Evolutionary conservation across 2,329 filamentous ascomycete species (phyloP), one percentile per base, ranked within the genome.

Genomic region (Aspergillus sergii): DNA sequence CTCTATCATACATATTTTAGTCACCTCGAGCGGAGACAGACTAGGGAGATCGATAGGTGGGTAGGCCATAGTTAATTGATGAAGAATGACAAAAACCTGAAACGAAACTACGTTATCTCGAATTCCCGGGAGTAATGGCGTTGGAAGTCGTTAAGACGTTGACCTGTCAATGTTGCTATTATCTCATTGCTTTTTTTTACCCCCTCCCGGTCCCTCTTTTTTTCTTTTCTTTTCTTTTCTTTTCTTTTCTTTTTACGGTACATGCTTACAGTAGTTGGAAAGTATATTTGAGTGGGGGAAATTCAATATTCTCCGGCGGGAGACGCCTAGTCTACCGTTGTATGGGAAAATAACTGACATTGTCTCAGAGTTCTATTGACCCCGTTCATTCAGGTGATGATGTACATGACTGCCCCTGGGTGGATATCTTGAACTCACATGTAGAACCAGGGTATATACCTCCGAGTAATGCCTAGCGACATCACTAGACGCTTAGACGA

Each of bases 1-100:
- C n/a, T 55, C 32, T 55, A 55, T 55, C 32, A 16, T 55, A 55
- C 51, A 55, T 23, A 26, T 19, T 39, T 26, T 55, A 55, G 51
- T 39, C 32, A 4, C 23, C 51, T 26, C 34, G 23, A 55, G 50
- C n/a, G 32, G 50, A 36, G 14, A 23, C 43, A 10, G 43, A 45
- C n/a, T 23, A 45, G 43, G 36, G 36, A 41, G 43, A 45, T 45
- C 43, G 21, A 45, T 45, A 45, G 43, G 21, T 45, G 21, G 43
- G 14, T 4, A 23, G 43, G 11, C 34, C 10, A 23, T 19, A 19
- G 16, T 19, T n/a, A n/a, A 26, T 19, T 10, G 23, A 19, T 30
- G 23, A 30, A 30, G 46, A 50, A 50, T 30, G 26, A 28, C 23
- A 50, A 50, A 30, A 54, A 34, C 50, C 50, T 54, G 50, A 54